A percentile compares a stretch with the other conserved stretches of the same genome.
phyloP scores from a whole-genome alignment of 129 eudicot species.

The Logfia minima region DNA sequence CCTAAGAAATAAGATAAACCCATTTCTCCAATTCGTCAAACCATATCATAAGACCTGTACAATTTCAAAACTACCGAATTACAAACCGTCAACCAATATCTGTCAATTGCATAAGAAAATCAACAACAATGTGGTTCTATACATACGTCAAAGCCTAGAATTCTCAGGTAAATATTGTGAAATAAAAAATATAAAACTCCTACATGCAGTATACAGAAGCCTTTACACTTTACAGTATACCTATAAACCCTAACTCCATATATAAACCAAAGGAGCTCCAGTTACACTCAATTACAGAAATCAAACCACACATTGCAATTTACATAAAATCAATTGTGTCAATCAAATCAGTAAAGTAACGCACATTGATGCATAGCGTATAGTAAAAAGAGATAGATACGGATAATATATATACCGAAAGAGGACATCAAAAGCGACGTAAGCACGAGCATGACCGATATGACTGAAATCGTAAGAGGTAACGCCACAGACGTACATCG shows the following conservation, averaged over 20 bases:
- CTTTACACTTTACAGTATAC: no score
- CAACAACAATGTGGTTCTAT: background rate
- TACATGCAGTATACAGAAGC: background rate
- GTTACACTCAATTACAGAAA: constrained; percentile 19
- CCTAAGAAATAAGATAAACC: background rate
- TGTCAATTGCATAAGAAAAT: background rate
- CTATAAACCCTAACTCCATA: background rate
- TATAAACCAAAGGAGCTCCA: constrained; percentile 14
- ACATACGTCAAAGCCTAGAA: background rate
- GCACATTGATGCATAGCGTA: background rate
- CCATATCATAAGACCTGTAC: background rate
- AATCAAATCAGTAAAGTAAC: background rate
- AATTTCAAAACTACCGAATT: background rate
- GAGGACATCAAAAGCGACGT: constrained; percentile 64
- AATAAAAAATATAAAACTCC: background rate
- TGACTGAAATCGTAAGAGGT: constrained; percentile 64
- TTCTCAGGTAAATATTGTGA: background rate
- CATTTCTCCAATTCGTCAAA: background rate
- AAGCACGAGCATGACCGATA: constrained; percentile 72
- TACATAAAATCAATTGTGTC: background rate
- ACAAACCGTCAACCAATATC: background rate
- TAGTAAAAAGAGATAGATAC: background rate
- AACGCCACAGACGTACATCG: constrained; percentile 64
- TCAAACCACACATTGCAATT: constrained; percentile 3
- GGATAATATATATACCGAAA: constrained; percentile 38